Evolutionary conservation across 1,139 yeast genomes (phyloP), one percentile per base, ranked within the genome.

Genomic region (Candida sanyaensis): DNA sequence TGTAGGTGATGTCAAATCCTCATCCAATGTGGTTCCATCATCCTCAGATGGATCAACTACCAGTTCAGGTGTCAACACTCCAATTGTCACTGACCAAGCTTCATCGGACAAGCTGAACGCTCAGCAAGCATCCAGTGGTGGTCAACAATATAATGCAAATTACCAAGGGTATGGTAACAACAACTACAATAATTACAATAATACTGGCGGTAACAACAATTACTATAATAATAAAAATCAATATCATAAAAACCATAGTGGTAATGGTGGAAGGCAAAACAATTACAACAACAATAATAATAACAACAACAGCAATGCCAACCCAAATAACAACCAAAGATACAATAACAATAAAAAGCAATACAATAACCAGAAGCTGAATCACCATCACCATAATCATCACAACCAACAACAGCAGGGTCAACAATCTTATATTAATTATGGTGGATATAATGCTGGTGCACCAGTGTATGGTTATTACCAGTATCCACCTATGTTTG

Each of bases 401-500:
- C 55, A 53, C 37, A 46, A 42, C 34, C 51, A 51, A 41, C 62
- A 59, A 41, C 62, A 59, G 12, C 46, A 38, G 10, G 32, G 36
- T 11, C 51, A 43, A n/a, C 53, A 45, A 40, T 47, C 47, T 40
- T 58, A 50, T 46, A 46, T 50, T 23, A 53, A 51, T 34, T 59
- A 53, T 42, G 28, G 28, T 26, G 56, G 60, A 11, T 58, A 55
- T 37, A 49, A 48, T 12, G 50, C 58, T 32, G 50, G 55, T 40
- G 50, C 55, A 40, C 47, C 50, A 31, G 49, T 58, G 57, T 52
- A 55, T 33, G 45, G 47, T 2, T 64, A 61, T 49, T 41, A 37
- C 17, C 60, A 57, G 32, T 62, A 61, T 46, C 62, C 58, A 39
- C 61, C 58, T 36, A 43, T 44, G 42, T 51, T 44, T 44, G 51